Conservation (phyloP, 306 rosid genomes). For the Luffa acutangula region DNA sequence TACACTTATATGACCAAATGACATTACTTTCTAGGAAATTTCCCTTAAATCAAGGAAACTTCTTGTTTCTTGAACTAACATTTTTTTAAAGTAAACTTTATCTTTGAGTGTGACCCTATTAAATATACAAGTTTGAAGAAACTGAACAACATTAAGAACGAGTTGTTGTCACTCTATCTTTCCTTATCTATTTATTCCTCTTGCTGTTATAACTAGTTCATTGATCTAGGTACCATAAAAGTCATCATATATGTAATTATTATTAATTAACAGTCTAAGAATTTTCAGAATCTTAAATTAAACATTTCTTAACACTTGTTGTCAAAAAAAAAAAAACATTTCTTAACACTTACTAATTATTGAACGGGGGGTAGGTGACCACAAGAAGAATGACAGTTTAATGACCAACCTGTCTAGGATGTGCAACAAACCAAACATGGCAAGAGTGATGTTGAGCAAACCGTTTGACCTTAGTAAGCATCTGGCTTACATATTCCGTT, state of each 20-base stretch:
- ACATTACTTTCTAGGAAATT: background rate
- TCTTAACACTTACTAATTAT: background rate
- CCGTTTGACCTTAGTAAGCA: conserved; percentile 83
- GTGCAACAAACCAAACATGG: conserved; percentile 99
- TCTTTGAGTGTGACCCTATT: background rate
- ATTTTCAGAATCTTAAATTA: background rate
- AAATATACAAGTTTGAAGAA: background rate
- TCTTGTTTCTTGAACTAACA: background rate
- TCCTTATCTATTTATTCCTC: background rate
- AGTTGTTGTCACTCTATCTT: background rate
- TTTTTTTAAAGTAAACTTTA: background rate
- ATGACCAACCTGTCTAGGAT: conserved; percentile 75
- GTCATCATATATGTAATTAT: background rate
- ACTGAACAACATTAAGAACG: background rate
- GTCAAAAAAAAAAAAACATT: too few species aligned
- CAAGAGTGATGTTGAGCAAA: conserved; percentile 91
- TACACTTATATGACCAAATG: background rate
- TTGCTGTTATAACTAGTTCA: background rate
- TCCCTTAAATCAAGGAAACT: background rate
- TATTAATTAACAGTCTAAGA: background rate
- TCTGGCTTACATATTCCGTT: conserved; percentile 93
- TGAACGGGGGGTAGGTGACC: background rate
- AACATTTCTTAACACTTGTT: background rate
- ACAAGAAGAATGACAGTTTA: background rate
- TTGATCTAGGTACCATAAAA: background rate